A percentile compares a stretch with the other conserved stretches of the same genome.
phyloP scores from a whole-genome alignment of 2,329 filamentous ascomycete genomes.

The Dryadomyces quercivorus region DNA sequence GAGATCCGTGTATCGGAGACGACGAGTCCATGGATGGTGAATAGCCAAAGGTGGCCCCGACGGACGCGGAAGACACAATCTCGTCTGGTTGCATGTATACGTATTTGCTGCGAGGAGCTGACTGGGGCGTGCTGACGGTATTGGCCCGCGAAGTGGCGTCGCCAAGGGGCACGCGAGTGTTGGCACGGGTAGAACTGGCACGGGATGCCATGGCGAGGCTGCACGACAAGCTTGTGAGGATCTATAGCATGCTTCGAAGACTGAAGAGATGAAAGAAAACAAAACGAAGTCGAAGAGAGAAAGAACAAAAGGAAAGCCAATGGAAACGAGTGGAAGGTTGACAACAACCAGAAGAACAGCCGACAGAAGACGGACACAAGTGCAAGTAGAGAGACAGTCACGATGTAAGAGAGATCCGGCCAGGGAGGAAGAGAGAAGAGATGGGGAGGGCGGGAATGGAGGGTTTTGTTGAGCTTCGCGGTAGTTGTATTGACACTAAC shows the following conservation, averaged over 20 bases:
- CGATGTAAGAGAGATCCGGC: not conserved
- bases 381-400: not conserved
- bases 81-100: not conserved
- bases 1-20: not conserved
- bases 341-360: too few relatives aligned
- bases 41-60: not conserved
- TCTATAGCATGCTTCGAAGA: constrained; percentile 6
- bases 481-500: not conserved
- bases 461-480: not conserved
- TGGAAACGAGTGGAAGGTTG: too few relatives aligned
- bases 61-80: not conserved
- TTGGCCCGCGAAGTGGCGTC: constrained; percentile 19
- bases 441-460: not conserved
- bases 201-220: constrained; percentile 15
- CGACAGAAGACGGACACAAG: too few relatives aligned
- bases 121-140: constrained; percentile 11
- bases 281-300: not conserved
- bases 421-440: not conserved
- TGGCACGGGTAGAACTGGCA: constrained; percentile 8
- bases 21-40: constrained; percentile 1
- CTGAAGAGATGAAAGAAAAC: not conserved
- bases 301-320: not conserved
- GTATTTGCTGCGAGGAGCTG: not conserved
- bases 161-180: constrained; percentile 17
- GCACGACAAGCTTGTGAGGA: not conserved